These are phyloP conservation scores for Aspergillus sp. DNA, from an alignment of 2,329 filamentous ascomycete genomes.

Conservation along the genomic window DNA sequence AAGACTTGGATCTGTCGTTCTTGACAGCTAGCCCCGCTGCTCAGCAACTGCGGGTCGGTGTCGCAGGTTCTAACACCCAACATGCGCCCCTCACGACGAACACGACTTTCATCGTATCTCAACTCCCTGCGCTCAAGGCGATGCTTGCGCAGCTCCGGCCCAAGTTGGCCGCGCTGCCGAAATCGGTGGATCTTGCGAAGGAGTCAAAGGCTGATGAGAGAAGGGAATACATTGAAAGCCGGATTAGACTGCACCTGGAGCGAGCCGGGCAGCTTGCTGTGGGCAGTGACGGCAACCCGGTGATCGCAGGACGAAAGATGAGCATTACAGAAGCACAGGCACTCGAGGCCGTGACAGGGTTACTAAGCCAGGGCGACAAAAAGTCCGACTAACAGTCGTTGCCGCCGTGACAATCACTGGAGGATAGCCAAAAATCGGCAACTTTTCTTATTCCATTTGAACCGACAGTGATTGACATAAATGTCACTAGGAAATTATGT, in stretches of 20 bases:
- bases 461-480: background rate
- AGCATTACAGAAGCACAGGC: conserved; percentile 41
- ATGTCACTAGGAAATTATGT: conserved; percentile 8
- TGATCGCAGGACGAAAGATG: conserved; percentile 40
- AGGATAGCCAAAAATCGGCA: background rate
- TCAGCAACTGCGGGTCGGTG: conserved; percentile 46
- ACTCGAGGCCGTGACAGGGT: conserved; percentile 39
- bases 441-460: conserved; percentile 2
- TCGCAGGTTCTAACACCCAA: conserved; percentile 35
- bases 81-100: conserved; percentile 45
- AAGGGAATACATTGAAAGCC: conserved; percentile 77
- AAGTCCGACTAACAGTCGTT: conserved; percentile 14
- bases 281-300: conserved; percentile 32
- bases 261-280: conserved; percentile 40
- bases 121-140: conserved; percentile 74
- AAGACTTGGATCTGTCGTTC: conserved; percentile 52
- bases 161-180: conserved; percentile 53
- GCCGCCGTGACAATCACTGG: background rate
- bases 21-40: conserved; percentile 52
- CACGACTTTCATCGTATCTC: conserved; percentile 72
- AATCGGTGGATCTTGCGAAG: conserved; percentile 35
- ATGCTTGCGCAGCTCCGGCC: conserved; percentile 68
- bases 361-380: conserved; percentile 32
- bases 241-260: conserved; percentile 76
- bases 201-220: conserved; percentile 68